Base-by-base conservation (phyloP, 1,284 basidiomycete genomes). In the Mycocalia duriaeana region DNA sequence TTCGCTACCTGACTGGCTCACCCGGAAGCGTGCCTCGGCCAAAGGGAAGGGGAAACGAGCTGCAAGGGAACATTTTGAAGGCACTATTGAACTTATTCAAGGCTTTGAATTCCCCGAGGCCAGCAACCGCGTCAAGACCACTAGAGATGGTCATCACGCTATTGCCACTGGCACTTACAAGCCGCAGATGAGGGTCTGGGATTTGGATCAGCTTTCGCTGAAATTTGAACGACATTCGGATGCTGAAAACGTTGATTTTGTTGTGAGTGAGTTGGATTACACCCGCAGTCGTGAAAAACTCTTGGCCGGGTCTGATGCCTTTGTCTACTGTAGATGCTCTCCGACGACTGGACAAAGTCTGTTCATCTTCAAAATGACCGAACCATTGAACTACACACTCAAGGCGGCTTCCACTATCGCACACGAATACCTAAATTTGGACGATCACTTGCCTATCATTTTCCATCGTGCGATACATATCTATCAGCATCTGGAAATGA, bases 301-400 rank as follows among this genome's bases (percentile, higher is more conserved):
- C n/a, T 9, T 18, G 7, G 16, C 43, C 38, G 16, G 13, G 18
- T 50, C 16, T 40, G 46, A 50, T 34, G 38, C 40, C 36, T 11
- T 25, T 49, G 44, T 34, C 40, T 22, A 34, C 37, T 47, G 9
- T 65, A 96, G 94, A 88, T 94, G 61, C 77, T 99, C 8, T 97
- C 94, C 1, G 88, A 93, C 62, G 96, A 99, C 72, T 99, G 96
- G 96, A 99, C 95, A 14, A 99, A 99, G 68, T 89, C 89, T n/a
- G 77, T 98, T 49, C 94, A 96, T 62, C 79, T 99, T 1, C 96
- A 99, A 77, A 85, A 88, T 42, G 94, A 99, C 70, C 85, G 96
- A n/a, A 91, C 91, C 5, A 67, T 99, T 44, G 91, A 94, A 62
- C 75, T 99, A 3, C 96, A 99, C 64, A 94, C 91, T 0, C 96